Evolutionary conservation across 768 basidiomycete species (phyloP), one percentile per base, ranked within the genome.

Genomic region (Boletus insuetus): DNA sequence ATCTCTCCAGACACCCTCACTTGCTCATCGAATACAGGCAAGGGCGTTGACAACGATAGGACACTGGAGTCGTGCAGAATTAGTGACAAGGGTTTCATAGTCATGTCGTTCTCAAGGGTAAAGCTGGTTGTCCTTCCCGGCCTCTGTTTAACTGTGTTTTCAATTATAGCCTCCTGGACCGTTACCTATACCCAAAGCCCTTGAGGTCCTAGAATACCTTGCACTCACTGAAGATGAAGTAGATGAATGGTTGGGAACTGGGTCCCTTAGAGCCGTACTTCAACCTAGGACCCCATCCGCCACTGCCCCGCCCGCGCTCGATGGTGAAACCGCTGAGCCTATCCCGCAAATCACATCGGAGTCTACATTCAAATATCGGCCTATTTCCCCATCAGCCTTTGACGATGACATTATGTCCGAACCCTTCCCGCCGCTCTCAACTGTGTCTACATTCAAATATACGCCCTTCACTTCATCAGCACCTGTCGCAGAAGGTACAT

Each of bases 41-140:
- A 20, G 32, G 44, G 31, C n/a, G 31, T 55, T 22, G 31, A 3
- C 20, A 40, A 55, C 31, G 38, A 50, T 9, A 41, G 6, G 49
- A 55, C 54, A 9, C 4, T 55, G 9, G 54, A 55, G 40, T 50
- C 49, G 9, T 55, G 29, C 38, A 45, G n/a, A 26, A 41, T 55
- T 16, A 46, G 10, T 7, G 54, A 40, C 17, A 40, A 34, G 11
- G 43, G 44, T 17, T 55, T 26, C 10, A 13, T 55, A 10, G 37
- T 55, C 31, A 43, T 55, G 1, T 22, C 44, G n/a, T 39, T 55
- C 17, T 32, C 44, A 11, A 46, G 11, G 44, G 54, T 50, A 16
- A 29, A 6, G 22, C 6, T 6, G 4, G 3, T 6, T 8, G 1
- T 22, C 17, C 19, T 26, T 26, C 19, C n/a, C 11, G 20, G 22